phyloP scores from a whole-genome alignment of 176 grass and related monocot genomes.

The Zoysia pacifica region DNA sequence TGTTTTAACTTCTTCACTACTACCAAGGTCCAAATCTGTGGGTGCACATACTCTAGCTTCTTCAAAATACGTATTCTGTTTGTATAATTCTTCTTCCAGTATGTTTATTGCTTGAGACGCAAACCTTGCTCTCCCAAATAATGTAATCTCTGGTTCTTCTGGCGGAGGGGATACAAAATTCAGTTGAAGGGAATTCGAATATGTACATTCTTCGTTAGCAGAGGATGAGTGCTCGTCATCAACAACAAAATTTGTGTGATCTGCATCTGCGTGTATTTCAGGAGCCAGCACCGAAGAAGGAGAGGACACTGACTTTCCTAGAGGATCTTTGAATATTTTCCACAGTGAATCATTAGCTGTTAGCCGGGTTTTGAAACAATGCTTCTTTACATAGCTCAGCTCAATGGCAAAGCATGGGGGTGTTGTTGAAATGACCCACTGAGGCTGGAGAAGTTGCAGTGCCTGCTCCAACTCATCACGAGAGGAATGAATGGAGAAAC shows the following conservation, averaged over 20 bases:
- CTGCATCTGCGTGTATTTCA: constrained; percentile 23
- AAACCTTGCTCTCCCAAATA: constrained; percentile 93
- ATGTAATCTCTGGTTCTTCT: constrained; percentile 56
- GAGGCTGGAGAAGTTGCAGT: constrained; percentile 79
- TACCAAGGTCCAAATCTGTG: constrained; percentile 24
- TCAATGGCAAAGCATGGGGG: constrained; percentile 78
- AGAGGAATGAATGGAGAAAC: constrained; percentile 92
- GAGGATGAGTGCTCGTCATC: constrained; percentile 4
- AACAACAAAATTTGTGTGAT: constrained; percentile 26
- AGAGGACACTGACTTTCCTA: constrained; percentile 37
- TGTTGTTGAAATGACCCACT: constrained; percentile 90
- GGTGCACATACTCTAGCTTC: not conserved
- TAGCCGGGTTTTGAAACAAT: constrained; percentile 73
- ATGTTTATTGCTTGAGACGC: constrained; percentile 57
- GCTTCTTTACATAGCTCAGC: constrained; percentile 79
- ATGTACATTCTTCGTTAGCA: constrained; percentile 32
- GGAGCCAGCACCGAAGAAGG: constrained; percentile 26
- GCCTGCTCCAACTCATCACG: constrained; percentile 72
- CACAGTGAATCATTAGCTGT: constrained; percentile 66
- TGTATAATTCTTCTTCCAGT: constrained; percentile 57
- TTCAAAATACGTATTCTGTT: constrained; percentile 15
- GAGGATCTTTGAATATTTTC: constrained; percentile 69
- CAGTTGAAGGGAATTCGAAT: constrained; percentile 55
- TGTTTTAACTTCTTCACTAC: constrained; percentile 20
- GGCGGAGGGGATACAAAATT: constrained; percentile 50